Conservation (phyloP, 805 yeast genomes). For the Candida boleticola region DNA sequence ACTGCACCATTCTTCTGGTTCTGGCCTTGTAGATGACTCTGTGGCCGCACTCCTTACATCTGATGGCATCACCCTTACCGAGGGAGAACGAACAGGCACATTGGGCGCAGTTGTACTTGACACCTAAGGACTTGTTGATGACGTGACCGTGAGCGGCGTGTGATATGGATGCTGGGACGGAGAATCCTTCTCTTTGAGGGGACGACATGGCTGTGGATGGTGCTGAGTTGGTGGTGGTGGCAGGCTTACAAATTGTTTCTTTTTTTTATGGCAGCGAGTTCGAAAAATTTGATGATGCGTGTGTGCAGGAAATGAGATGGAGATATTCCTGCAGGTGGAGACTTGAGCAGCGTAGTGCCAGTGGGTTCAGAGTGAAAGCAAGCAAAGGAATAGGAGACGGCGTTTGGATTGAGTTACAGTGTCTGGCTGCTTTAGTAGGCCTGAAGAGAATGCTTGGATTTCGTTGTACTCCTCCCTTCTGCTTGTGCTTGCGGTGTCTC, state of each 20-base stretch:
- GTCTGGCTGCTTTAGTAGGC: too few species aligned
- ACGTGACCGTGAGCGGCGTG: slow-evolving; percentile 84
- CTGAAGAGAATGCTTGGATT: too few species aligned
- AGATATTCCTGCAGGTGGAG: neutral
- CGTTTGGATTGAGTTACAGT: too few species aligned
- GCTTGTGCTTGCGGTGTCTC: too few species aligned
- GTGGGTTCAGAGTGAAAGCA: too few species aligned
- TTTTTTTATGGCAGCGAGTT: neutral
- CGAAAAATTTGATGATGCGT: neutral
- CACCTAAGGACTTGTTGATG: slow-evolving; percentile 64
- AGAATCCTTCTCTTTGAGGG: slow-evolving; percentile 80
- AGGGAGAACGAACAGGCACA: slow-evolving; percentile 88
- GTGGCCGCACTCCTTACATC: slow-evolving; percentile 98
- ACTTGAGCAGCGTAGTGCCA: too few species aligned
- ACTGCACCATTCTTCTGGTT: slow-evolving; percentile 89
- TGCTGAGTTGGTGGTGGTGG: neutral
- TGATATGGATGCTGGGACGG: slow-evolving; percentile 71
- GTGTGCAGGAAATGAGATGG: neutral
- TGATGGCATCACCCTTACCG: slow-evolving; percentile 91
- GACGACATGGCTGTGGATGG: slow-evolving; percentile 31
- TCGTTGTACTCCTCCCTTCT: too few species aligned
- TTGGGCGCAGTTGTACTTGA: slow-evolving; percentile 92
- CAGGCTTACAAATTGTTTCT: neutral
- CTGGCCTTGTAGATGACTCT: slow-evolving; percentile 96
- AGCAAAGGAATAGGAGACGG: too few species aligned